A percentile compares a stretch with the other conserved stretches of the same genome.
Evolutionary conservation across 768 basidiomycete species (phyloP).

Genomic region (Gloeostereum incarnatum): DNA sequence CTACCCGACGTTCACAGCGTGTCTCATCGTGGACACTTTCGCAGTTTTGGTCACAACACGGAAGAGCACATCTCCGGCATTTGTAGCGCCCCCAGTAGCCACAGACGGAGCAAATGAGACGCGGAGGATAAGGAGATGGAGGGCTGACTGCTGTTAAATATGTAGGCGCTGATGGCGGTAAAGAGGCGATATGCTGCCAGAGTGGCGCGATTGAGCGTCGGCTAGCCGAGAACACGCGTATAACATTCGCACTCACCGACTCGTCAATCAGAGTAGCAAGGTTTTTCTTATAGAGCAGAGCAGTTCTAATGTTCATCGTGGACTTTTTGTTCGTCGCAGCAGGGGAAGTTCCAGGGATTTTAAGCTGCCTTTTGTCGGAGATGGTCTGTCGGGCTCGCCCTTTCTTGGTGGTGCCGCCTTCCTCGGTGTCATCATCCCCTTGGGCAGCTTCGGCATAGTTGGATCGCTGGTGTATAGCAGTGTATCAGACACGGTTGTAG

Average conservation of each 20-base stretch:
- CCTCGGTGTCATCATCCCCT: conserved; percentile 39
- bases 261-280: conserved; percentile 67
- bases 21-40: conserved; percentile 70
- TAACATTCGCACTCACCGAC: conserved; percentile 44
- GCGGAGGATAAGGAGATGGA: conserved; percentile 52
- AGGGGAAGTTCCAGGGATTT: conserved; percentile 35
- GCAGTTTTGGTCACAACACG: conserved; percentile 70
- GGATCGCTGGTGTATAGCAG: conserved; percentile 28
- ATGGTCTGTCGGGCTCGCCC: conserved; percentile 71
- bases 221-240: not conserved
- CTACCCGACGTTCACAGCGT: conserved; percentile 66
- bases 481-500: not conserved
- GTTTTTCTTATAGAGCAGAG: conserved; percentile 77
- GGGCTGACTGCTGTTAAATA: conserved; percentile 66
- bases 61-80: conserved; percentile 68
- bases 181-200: conserved; percentile 55
- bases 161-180: conserved; percentile 45
- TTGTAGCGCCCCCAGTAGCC: conserved; percentile 78
- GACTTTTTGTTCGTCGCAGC: conserved; percentile 67
- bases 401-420: conserved; percentile 39
- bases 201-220: conserved; percentile 1
- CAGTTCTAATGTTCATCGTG: conserved; percentile 70
- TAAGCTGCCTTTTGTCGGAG: conserved; percentile 63
- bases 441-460: conserved; percentile 71
- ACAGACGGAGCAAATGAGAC: conserved; percentile 76